A percentile compares a stretch with the other conserved stretches of the same genome.
Evolutionary conservation across 1,284 basidiomycete genomes (phyloP).

Genomic region (Agroathelia rolfsii): DNA sequence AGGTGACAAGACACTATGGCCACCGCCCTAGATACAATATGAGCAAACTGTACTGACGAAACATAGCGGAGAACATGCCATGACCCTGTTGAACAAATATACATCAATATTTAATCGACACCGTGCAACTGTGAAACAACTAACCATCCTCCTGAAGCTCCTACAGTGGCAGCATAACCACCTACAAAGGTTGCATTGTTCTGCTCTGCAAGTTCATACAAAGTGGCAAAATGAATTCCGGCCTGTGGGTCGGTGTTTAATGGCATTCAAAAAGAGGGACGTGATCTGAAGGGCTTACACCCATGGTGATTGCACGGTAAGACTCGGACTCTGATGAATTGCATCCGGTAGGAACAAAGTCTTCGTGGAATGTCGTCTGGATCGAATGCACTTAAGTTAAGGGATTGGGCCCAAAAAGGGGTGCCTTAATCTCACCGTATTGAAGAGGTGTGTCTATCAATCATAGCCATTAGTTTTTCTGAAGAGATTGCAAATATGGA

Average conservation of each 20-base stretch:
- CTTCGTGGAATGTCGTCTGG: conserved; percentile 8
- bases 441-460: conserved; percentile 17
- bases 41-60: conserved; percentile 1
- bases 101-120: too few relatives aligned
- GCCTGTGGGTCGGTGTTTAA: conserved; percentile 11
- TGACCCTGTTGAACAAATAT: too few relatives aligned
- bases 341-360: conserved; percentile 12
- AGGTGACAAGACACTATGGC: conserved; percentile 32
- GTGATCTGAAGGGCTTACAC: conserved; percentile 10
- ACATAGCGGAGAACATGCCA: conserved; percentile 8
- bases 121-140: too few relatives aligned
- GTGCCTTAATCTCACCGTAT: conserved; percentile 14
- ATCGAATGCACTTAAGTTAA: neutral
- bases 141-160: conserved; percentile 19
- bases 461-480: too few relatives aligned
- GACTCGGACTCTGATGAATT: conserved; percentile 1
- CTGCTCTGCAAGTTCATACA: conserved; percentile 20
- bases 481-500: neutral
- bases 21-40: conserved; percentile 31
- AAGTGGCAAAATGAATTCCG: conserved; percentile 15
- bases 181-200: conserved; percentile 23
- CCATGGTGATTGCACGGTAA: conserved; percentile 13
- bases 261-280: neutral
- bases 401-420: too few relatives aligned
- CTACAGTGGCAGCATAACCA: conserved; percentile 18